Evolutionary conservation across 305 asterid genomes (phyloP).

Genomic region (Rubia peregrina): DNA sequence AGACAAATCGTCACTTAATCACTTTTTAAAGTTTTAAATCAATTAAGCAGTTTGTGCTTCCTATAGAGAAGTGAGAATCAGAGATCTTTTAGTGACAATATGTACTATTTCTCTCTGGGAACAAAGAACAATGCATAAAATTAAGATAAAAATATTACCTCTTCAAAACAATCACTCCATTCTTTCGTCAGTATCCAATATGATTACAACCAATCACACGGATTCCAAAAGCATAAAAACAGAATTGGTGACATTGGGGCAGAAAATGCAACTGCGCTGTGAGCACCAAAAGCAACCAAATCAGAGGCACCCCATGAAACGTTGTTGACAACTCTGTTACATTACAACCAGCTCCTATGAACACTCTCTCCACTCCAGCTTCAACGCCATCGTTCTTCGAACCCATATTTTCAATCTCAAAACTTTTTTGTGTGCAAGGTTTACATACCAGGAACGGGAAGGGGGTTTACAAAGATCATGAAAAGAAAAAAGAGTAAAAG

Average conservation of each 20-base stretch:
- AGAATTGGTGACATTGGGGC: constrained; percentile 52
- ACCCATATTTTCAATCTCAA: constrained; percentile 25
- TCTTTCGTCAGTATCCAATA: not conserved
- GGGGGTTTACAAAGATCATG: too few species aligned
- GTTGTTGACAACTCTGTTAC: constrained; percentile 77
- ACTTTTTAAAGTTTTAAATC: too few species aligned
- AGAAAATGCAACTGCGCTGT: constrained; percentile 86
- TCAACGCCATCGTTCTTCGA: constrained; percentile 20
- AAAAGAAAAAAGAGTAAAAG: too few species aligned
- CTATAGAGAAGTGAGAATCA: too few species aligned
- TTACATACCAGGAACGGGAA: too few species aligned
- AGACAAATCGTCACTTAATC: too few species aligned
- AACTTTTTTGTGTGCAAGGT: not conserved
- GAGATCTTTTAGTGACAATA: too few species aligned
- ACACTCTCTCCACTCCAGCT: constrained; percentile 48
- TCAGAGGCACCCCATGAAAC: constrained; percentile 89
- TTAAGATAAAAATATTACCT: too few species aligned
- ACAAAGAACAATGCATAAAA: too few species aligned
- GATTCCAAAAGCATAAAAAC: not conserved
- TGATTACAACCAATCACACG: not conserved
- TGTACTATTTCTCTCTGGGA: too few species aligned
- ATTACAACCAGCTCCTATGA: constrained; percentile 89
- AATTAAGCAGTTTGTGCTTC: too few species aligned
- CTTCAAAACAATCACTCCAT: too few species aligned
- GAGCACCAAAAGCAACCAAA: constrained; percentile 83